Percentiles rank a stretch among this genome's conserved stretches.
Conservation (phyloP, 169 alveolate genomes). For the Plasmodium falciparum region DNA sequence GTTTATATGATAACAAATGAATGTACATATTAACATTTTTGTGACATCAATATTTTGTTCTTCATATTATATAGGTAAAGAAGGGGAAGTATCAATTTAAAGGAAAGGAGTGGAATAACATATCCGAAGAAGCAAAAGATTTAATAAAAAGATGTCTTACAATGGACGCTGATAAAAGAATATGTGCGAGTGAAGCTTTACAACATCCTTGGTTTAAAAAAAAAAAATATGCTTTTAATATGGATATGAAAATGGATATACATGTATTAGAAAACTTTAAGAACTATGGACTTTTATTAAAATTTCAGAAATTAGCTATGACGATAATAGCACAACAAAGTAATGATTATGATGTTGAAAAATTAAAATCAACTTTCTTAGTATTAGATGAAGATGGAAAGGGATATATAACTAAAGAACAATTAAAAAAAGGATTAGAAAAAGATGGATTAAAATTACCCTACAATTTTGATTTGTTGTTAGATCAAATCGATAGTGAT, state of each 20-base stretch:
- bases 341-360: slow-evolving; percentile 79
- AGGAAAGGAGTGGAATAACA: slow-evolving; percentile 90
- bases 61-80: slow-evolving; percentile 78
- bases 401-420: slow-evolving; percentile 80
- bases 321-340: slow-evolving; percentile 84
- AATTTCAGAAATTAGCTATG: slow-evolving; percentile 80
- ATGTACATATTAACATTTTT: neutral
- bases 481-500: slow-evolving; percentile 90
- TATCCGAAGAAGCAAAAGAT: slow-evolving; percentile 92
- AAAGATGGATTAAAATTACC: slow-evolving; percentile 81
- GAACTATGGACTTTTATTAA: slow-evolving; percentile 48
- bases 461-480: slow-evolving; percentile 82
- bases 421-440: slow-evolving; percentile 77
- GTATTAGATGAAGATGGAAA: slow-evolving; percentile 81
- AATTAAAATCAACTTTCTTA: slow-evolving; percentile 77
- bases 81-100: slow-evolving; percentile 89
- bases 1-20: too few species aligned
- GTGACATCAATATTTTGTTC: neutral
- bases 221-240: slow-evolving; percentile 17
- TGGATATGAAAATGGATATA: slow-evolving; percentile 55
- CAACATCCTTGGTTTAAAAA: slow-evolving; percentile 91
- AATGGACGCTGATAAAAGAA: slow-evolving; percentile 89
- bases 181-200: slow-evolving; percentile 88
- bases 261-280: slow-evolving; percentile 69
- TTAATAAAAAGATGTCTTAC: slow-evolving; percentile 88